Base-by-base conservation (phyloP, 2,329 filamentous ascomycete genomes). In the Dactylellina leptospora region DNA sequence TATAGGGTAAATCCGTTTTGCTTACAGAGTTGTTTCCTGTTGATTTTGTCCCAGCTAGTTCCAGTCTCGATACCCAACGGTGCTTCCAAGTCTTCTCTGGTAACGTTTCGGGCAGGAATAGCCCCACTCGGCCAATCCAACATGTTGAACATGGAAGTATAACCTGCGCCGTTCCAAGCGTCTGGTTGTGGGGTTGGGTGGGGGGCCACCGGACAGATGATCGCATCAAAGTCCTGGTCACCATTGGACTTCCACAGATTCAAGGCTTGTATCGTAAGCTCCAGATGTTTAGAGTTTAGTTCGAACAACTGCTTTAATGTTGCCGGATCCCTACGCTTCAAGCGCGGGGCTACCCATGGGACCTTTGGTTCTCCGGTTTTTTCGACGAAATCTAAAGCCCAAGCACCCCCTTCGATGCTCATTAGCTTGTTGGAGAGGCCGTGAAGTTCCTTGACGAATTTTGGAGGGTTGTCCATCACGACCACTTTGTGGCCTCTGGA, bases 121-220 rank as follows among this genome's bases (percentile, higher is more conserved):
- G 48, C 53, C 0, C 84, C 87, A 1, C 86, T 84, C 0, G 87
- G 84, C 75, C 86, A 87, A 76, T 90, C 87, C 20, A 89, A 78
- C 60, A 89, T 75, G 6, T 88, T 86, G 75, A 87, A 88, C 1
- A 81, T 82, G 20, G 82, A 84, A 0, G 86, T 88, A 76, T 89
- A 89, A 63, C 86, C 84, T 0, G 86, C 84, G 0, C 83, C 84
- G 77, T 88, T 87, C 79, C 86, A 89, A 1, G 83, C 80, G 79
- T 90, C 87, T 60, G 87, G 83, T 8, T 83, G 82, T 0, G 87
- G 85, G 0, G 87, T 83, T 0, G 87, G 85, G 77, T 90, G 87
- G 1, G 87, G 86, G 11, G 87, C 87, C 0, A 88, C 81, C 0
- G 87, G 87, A 73, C 84, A 86, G 61, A 90, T 83, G 55, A 90